These are phyloP conservation scores for Ogataea glucozyma DNA, from an alignment of 805 yeast species.

Conservation along the genomic window DNA sequence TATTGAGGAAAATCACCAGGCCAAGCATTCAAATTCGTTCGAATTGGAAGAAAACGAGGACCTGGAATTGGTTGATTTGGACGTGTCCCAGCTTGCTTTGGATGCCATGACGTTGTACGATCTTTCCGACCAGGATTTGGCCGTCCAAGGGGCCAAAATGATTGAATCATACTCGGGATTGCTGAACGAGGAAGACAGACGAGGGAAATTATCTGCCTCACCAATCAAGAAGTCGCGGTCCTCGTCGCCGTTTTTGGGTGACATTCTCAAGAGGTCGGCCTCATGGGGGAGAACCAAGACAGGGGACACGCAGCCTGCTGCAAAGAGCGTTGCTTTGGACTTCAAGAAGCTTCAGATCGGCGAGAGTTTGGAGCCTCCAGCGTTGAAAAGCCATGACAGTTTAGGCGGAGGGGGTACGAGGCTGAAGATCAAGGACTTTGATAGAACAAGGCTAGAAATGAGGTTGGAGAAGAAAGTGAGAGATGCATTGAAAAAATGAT, in stretches of 20 bases:
- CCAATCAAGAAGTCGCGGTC: conserved; percentile 15
- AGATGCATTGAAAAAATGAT: conserved; percentile 33
- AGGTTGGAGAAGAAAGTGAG: conserved; percentile 47
- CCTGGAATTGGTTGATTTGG: conserved; percentile 9
- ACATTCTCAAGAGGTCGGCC: conserved; percentile 17
- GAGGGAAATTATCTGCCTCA: conserved; percentile 21
- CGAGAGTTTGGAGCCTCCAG: background rate
- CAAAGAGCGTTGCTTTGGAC: background rate
- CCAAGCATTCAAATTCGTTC: conserved; percentile 14
- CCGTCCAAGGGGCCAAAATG: conserved; percentile 16
- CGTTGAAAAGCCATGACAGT: conserved; percentile 17
- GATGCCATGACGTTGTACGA: conserved; percentile 25
- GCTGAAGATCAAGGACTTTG: conserved; percentile 34
- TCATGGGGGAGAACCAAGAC: conserved; percentile 11
- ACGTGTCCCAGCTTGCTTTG: conserved; percentile 17
- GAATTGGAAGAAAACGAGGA: conserved; percentile 5
- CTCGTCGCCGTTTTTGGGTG: conserved; percentile 14
- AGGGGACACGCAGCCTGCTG: background rate
- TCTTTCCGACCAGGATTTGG: conserved; percentile 16
- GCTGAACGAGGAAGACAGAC: conserved; percentile 20
- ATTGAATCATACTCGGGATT: conserved; percentile 26
- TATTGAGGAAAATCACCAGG: conserved; percentile 26
- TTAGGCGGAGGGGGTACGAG: conserved; percentile 18
- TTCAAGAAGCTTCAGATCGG: conserved; percentile 1
- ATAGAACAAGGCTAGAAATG: conserved; percentile 50